Evolutionary conservation across 208 protist genomes (phyloP).

Genomic region (Porcisia hertigi): DNA sequence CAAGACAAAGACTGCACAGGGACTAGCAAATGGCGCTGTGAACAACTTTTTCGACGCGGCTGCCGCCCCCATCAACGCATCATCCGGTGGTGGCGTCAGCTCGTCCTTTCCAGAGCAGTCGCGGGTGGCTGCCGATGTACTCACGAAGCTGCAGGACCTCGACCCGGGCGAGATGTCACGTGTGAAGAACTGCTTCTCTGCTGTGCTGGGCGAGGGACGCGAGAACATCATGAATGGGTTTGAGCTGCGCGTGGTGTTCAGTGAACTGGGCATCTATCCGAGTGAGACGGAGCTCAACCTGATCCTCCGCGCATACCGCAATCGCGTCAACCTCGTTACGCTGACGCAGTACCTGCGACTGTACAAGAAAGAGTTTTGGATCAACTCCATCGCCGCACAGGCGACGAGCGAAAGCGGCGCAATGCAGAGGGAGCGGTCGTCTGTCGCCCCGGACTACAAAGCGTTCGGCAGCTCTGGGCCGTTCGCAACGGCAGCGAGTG

Average conservation of each 20-base stretch:
- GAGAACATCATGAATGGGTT: constrained; percentile 71
- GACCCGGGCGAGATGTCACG: constrained; percentile 68
- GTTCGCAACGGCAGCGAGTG: not conserved
- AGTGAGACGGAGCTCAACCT: constrained; percentile 65
- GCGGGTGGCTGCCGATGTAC: constrained; percentile 25
- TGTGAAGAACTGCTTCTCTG: constrained; percentile 49
- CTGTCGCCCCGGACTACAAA: constrained; percentile 1
- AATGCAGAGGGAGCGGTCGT: not conserved
- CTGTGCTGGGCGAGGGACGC: constrained; percentile 44
- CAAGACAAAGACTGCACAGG: not conserved
- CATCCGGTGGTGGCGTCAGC: too few species aligned
- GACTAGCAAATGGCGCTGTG: not conserved
- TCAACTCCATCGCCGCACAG: constrained; percentile 13
- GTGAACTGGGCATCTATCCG: constrained; percentile 76
- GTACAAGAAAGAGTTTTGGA: constrained; percentile 73
- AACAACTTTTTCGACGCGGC: not conserved
- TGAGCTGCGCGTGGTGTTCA: constrained; percentile 73
- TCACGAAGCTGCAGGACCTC: constrained; percentile 60
- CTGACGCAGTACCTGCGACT: constrained; percentile 81
- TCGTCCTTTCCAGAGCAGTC: constrained; percentile 11
- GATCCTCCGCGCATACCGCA: constrained; percentile 54
- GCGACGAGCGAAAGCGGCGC: not conserved
- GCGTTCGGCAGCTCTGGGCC: constrained; percentile 18
- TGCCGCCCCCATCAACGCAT: not conserved
- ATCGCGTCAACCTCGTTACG: constrained; percentile 59